Evolutionary conservation across 1,284 basidiomycete species (phyloP).

Genomic region (Leucoagaricus sp.): DNA sequence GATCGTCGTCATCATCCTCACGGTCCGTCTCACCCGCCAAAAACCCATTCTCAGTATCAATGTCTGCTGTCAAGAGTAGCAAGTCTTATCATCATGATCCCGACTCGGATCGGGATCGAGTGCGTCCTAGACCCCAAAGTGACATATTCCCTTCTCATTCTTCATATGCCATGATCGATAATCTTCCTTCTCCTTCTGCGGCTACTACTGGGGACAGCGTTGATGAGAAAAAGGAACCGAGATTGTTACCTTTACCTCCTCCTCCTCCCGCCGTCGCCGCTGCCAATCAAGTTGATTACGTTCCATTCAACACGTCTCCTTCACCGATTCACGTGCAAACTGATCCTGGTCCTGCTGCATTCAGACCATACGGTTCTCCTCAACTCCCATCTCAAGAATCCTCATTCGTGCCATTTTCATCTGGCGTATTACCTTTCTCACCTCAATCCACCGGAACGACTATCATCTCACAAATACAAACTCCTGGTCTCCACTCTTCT

Average conservation of each 20-base stretch:
- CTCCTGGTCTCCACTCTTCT: background rate
- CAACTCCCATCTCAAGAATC: background rate
- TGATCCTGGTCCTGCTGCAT: too few species aligned
- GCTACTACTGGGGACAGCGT: slow-evolving; percentile 10
- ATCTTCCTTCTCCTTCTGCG: background rate
- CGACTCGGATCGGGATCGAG: background rate
- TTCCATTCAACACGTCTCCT: too few species aligned
- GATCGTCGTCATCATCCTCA: too few species aligned
- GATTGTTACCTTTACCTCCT: slow-evolving; percentile 28
- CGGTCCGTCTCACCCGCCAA: slow-evolving; percentile 16
- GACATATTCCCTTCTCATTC: slow-evolving; percentile 1
- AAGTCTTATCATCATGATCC: slow-evolving; percentile 30
- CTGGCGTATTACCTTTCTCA: slow-evolving; percentile 7
- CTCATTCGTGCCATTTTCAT: background rate
- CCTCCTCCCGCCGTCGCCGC: too few species aligned
- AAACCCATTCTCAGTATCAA: too few species aligned
- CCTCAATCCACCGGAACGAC: slow-evolving; percentile 1
- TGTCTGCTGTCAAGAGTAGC: slow-evolving; percentile 1
- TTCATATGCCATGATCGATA: background rate
- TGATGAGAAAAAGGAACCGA: slow-evolving; percentile 22
- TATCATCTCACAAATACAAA: background rate
- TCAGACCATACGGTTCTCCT: background rate
- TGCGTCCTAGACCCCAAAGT: slow-evolving; percentile 10
- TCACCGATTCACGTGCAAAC: too few species aligned
- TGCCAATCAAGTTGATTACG: too few species aligned